Evolutionary conservation across 192 early-diverging fungal species (phyloP), one percentile per base, ranked within the genome.

Genomic region (Entrophospora sp.): DNA sequence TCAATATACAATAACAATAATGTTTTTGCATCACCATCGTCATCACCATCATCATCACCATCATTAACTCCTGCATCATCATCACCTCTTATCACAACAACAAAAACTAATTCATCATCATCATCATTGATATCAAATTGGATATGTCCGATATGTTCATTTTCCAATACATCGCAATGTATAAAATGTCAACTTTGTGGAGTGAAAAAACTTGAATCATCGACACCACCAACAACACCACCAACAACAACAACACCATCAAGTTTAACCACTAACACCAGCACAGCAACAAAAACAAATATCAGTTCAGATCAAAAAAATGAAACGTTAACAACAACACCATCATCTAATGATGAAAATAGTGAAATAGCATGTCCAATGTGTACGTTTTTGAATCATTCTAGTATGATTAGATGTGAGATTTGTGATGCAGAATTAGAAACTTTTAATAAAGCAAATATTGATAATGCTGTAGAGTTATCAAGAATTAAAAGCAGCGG

Each of bases 301-400:
- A n/a, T n/a, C n/a, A n/a, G n/a, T n/a, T n/a, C n/a, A n/a, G n/a
- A n/a, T n/a, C n/a, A n/a, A n/a, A n/a, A n/a, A n/a, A n/a, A n/a
- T n/a, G n/a, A n/a, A n/a, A n/a, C n/a, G n/a, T n/a, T n/a, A 32
- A 57, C 9, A 1, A 36, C 34, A 37, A 38, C 7, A 3, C 14
- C 55, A 12, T 9, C n/a, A 7, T 3, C 14, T 38, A 12, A 25
- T 0, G 7, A 34, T 53, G 64, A 60, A 20, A 38, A 31, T 40
- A 62, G 16, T 14, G 69, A 69, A 7, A 80, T 75, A 37, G 64
- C 76, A 7, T 97, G 94, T 67, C 80, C 84, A 5, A 71, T 73
- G 1, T 97, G 94, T 67, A 97, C 94, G 18, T 97, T 95, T 68
- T 75, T 90, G 42, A 97, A 97, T 70, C 89, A 93, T 70, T 72